These are phyloP conservation scores for Teunomyces barrocoloradensis DNA, from an alignment of 805 yeast genomes.

Conservation along the genomic window DNA sequence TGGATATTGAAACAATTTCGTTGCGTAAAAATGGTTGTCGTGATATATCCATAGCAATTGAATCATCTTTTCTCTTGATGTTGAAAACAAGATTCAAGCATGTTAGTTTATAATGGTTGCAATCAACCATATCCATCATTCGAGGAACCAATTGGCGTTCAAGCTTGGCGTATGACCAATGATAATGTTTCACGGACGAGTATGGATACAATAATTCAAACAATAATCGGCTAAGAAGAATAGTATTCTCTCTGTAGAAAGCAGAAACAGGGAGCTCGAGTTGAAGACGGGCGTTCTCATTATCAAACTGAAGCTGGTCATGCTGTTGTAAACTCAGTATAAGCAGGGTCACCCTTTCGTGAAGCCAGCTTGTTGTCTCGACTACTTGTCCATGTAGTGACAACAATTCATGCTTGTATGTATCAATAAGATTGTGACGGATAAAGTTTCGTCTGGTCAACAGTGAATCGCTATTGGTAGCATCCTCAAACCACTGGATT, in stretches of 20 bases:
- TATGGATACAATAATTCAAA: constrained; percentile 24
- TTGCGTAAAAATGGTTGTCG: constrained; percentile 21
- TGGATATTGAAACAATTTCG: not conserved
- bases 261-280: constrained; percentile 10
- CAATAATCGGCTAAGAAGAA: constrained; percentile 29
- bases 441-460: constrained; percentile 60
- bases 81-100: constrained; percentile 23
- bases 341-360: constrained; percentile 1
- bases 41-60: constrained; percentile 8
- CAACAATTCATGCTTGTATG: not conserved
- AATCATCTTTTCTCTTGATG: not conserved
- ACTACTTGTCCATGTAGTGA: not conserved
- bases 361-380: not conserved
- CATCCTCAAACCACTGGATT: constrained; percentile 69
- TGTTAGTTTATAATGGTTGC: not conserved
- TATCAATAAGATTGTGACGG: constrained; percentile 31
- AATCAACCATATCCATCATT: constrained; percentile 7
- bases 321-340: constrained; percentile 3
- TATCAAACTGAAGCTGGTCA: constrained; percentile 3
- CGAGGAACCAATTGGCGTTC: constrained; percentile 31
- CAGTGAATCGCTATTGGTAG: constrained; percentile 52
- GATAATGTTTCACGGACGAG: constrained; percentile 33
- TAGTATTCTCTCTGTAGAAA: constrained; percentile 9
- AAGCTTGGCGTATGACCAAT: constrained; percentile 40
- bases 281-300: constrained; percentile 8